Conservation (phyloP, 1,139 yeast species). For the Candida sp. region DNA sequence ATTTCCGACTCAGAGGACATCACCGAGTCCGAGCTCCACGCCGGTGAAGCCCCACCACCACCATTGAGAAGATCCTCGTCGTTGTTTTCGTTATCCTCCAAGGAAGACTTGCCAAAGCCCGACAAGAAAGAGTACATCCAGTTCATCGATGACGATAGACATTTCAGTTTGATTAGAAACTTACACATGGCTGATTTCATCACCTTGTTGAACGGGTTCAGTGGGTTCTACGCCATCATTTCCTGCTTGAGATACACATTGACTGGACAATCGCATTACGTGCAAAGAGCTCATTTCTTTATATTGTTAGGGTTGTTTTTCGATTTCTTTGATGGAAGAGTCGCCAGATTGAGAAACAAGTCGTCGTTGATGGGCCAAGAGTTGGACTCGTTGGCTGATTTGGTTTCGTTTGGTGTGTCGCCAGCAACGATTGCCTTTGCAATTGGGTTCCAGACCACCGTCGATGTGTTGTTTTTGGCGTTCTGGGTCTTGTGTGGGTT, state of each 20-base stretch:
- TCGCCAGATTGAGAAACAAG: constrained; percentile 92
- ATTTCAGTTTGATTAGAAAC: constrained; percentile 74
- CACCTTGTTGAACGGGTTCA: constrained; percentile 87
- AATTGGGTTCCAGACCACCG: constrained; percentile 84
- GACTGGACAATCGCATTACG: constrained; percentile 69
- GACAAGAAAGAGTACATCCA: constrained; percentile 78
- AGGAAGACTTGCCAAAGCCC: constrained; percentile 56
- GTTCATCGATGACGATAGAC: constrained; percentile 81
- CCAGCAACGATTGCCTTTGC: constrained; percentile 95
- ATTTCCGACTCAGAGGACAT: constrained; percentile 35
- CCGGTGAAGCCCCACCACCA: constrained; percentile 16
- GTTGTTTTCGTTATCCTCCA: constrained; percentile 43
- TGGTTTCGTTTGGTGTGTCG: constrained; percentile 90
- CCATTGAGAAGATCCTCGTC: constrained; percentile 50
- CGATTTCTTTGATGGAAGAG: constrained; percentile 97
- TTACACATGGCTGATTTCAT: constrained; percentile 96
- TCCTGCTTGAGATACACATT: constrained; percentile 83
- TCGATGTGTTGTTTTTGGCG: constrained; percentile 76
- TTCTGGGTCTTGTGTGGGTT: constrained; percentile 94
- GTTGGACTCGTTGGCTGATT: constrained; percentile 93
- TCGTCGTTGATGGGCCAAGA: constrained; percentile 97
- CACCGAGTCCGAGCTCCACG: constrained; percentile 14
- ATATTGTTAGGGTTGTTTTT: constrained; percentile 89
- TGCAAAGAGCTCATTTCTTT: constrained; percentile 89
- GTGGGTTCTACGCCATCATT: constrained; percentile 89